Percentiles rank a stretch among this genome's conserved stretches.
Evolutionary conservation across 768 basidiomycete species (phyloP).

Genomic region (Mycena galopus): DNA sequence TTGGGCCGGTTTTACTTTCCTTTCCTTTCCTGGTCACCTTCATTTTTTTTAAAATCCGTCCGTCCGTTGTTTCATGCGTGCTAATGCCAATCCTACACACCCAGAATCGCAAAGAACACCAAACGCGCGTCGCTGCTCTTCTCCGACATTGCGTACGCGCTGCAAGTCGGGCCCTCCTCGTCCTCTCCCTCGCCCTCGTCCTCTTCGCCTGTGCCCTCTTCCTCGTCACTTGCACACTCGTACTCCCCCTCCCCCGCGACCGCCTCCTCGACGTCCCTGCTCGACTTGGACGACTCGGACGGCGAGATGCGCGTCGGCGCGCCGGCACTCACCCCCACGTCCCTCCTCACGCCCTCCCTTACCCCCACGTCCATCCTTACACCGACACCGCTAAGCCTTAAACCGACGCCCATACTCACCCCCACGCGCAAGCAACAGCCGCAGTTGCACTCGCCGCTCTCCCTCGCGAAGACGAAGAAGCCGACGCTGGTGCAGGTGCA

Average conservation of each 20-base stretch:
- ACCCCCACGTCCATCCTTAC: slow-evolving; percentile 9
- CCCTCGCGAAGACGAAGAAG: slow-evolving; percentile 14
- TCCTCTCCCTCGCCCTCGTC: slow-evolving; percentile 43
- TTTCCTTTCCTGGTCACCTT: background rate
- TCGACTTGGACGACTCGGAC: too few species aligned
- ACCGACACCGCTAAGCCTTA: slow-evolving; percentile 51
- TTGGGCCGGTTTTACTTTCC: background rate
- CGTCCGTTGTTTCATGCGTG: too few species aligned
- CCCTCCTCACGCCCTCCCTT: background rate
- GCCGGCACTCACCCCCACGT: background rate
- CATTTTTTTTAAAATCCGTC: slow-evolving; percentile 18
- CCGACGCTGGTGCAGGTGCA: slow-evolving; percentile 11
- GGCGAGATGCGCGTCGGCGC: too few species aligned
- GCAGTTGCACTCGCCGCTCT: slow-evolving; percentile 38
- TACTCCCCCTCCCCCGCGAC: too few species aligned
- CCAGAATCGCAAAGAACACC: slow-evolving; percentile 74
- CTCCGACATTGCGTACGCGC: slow-evolving; percentile 66
- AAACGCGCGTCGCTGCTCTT: slow-evolving; percentile 78
- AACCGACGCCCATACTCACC: slow-evolving; percentile 51
- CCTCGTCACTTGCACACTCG: too few species aligned
- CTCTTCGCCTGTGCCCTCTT: slow-evolving; percentile 37
- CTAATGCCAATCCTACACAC: too few species aligned
- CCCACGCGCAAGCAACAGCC: slow-evolving; percentile 42
- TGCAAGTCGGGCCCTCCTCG: slow-evolving; percentile 57
- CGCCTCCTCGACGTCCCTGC: too few species aligned